Percentiles rank a stretch among this genome's conserved stretches.
Conservation (phyloP, 495 filamentous ascomycete genomes). For the Lasiosphaeriaceae sp. region DNA sequence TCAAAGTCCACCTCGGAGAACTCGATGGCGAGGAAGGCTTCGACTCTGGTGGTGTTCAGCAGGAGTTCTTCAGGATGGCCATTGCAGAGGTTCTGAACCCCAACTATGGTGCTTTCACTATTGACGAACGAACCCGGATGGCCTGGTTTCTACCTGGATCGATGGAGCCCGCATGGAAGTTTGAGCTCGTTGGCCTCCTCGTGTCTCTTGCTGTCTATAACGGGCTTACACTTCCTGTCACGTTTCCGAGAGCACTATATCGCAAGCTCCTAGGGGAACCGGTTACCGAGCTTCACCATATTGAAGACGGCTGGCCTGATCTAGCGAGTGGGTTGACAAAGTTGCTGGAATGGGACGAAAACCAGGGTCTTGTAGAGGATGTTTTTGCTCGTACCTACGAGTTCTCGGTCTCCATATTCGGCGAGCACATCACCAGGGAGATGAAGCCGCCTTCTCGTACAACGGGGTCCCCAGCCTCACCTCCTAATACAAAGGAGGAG, state of each 20-base stretch:
- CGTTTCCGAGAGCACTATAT: constrained; percentile 81
- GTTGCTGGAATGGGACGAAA: constrained; percentile 67
- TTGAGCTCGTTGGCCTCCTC: constrained; percentile 82
- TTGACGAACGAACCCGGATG: constrained; percentile 67
- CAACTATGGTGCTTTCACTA: constrained; percentile 69
- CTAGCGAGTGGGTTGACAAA: constrained; percentile 67
- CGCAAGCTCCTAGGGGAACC: constrained; percentile 65
- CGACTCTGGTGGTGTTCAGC: constrained; percentile 91
- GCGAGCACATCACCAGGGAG: constrained; percentile 45
- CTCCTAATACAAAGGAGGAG: constrained; percentile 4
- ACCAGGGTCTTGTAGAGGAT: constrained; percentile 74
- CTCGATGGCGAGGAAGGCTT: constrained; percentile 80
- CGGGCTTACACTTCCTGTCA: constrained; percentile 82
- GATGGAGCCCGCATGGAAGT: constrained; percentile 79
- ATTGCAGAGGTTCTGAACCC: constrained; percentile 74
- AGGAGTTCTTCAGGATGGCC: constrained; percentile 87
- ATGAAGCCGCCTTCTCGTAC: constrained; percentile 32
- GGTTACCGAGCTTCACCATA: constrained; percentile 65
- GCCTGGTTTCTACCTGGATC: constrained; percentile 85
- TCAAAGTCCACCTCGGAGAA: constrained; percentile 84
- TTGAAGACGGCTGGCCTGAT: constrained; percentile 83
- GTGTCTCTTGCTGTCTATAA: constrained; percentile 93
- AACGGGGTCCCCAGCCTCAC: not conserved
- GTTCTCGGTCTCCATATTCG: constrained; percentile 72
- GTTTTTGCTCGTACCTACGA: constrained; percentile 78